Percentiles rank a stretch among this genome's conserved stretches.
Evolutionary conservation across 1,139 yeast species (phyloP).

Genomic region (Protomyces inundatus): DNA sequence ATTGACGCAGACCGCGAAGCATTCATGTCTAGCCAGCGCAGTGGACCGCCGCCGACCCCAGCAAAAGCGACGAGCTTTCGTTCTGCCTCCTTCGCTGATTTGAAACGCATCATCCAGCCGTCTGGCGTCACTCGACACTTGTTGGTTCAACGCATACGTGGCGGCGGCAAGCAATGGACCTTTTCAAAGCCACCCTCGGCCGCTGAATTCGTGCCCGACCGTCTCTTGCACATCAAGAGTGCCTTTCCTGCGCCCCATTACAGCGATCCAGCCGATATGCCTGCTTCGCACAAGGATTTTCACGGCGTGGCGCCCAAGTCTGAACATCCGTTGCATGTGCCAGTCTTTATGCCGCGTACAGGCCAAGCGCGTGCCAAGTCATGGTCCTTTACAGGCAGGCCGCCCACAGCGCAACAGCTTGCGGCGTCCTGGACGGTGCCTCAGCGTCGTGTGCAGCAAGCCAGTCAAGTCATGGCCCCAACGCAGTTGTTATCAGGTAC

Average conservation of each 20-base stretch:
- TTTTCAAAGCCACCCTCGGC: background rate
- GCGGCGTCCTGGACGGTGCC: background rate
- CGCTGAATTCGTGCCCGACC: background rate
- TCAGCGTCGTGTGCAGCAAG: background rate
- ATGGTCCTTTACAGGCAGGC: background rate
- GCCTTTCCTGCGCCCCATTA: conserved; percentile 22
- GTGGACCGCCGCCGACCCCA: background rate
- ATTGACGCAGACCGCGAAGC: background rate
- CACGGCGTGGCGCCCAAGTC: conserved; percentile 16
- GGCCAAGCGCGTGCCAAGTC: background rate
- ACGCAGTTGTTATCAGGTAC: background rate
- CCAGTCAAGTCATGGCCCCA: conserved; percentile 8
- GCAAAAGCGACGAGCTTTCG: background rate
- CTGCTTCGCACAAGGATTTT: background rate
- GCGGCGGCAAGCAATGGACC: background rate
- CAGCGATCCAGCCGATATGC: conserved; percentile 12
- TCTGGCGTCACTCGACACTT: background rate
- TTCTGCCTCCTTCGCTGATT: background rate
- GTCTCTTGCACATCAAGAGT: background rate
- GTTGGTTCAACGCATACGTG: background rate
- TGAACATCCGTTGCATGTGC: background rate
- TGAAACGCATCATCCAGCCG: background rate
- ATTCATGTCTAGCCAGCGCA: background rate
- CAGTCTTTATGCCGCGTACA: background rate
- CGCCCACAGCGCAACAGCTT: background rate